Evolutionary conservation across 2,329 filamentous ascomycete genomes (phyloP).

Genomic region (Whalleya microplaca): DNA sequence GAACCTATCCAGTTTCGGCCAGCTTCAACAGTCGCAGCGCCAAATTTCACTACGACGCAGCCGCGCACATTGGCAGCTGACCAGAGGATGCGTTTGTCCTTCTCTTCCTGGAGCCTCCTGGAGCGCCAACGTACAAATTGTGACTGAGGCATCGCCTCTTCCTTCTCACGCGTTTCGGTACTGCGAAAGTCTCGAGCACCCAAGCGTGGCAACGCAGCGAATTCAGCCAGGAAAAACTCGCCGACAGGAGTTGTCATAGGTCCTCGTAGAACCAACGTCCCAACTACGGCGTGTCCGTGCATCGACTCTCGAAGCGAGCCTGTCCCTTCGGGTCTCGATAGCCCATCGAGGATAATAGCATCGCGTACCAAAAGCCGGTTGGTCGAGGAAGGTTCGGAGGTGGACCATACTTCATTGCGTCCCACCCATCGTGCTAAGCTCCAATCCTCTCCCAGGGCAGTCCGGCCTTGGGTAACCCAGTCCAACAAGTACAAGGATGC

Average conservation of each 20-base stretch:
- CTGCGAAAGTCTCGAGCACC: slow-evolving; percentile 78
- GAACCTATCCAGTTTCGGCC: slow-evolving; percentile 78
- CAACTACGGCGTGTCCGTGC: slow-evolving; percentile 76
- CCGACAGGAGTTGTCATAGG: slow-evolving; percentile 67
- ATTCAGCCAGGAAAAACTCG: slow-evolving; percentile 78
- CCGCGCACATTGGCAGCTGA: slow-evolving; percentile 79
- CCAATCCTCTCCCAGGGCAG: slow-evolving; percentile 88
- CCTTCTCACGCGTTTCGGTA: slow-evolving; percentile 49
- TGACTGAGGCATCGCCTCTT: slow-evolving; percentile 42
- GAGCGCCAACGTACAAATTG: slow-evolving; percentile 57
- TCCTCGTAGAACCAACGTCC: slow-evolving; percentile 83
- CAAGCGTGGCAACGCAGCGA: slow-evolving; percentile 76
- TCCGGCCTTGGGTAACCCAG: slow-evolving; percentile 90
- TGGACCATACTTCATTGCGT: slow-evolving; percentile 82
- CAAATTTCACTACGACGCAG: slow-evolving; percentile 91
- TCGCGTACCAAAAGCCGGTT: slow-evolving; percentile 79
- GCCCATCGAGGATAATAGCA: slow-evolving; percentile 73
- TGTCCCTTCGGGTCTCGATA: slow-evolving; percentile 44
- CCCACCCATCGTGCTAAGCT: slow-evolving; percentile 78
- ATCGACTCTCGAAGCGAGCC: slow-evolving; percentile 63
- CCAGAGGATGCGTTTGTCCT: slow-evolving; percentile 69
- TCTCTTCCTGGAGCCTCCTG: slow-evolving; percentile 61
- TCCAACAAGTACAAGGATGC: slow-evolving; percentile 81
- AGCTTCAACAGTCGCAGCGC: slow-evolving; percentile 78
- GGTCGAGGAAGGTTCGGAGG: slow-evolving; percentile 38